These are phyloP conservation scores for Rhynchospora pubera DNA, from an alignment of 176 grass and related monocot genomes.

Conservation along the genomic window DNA sequence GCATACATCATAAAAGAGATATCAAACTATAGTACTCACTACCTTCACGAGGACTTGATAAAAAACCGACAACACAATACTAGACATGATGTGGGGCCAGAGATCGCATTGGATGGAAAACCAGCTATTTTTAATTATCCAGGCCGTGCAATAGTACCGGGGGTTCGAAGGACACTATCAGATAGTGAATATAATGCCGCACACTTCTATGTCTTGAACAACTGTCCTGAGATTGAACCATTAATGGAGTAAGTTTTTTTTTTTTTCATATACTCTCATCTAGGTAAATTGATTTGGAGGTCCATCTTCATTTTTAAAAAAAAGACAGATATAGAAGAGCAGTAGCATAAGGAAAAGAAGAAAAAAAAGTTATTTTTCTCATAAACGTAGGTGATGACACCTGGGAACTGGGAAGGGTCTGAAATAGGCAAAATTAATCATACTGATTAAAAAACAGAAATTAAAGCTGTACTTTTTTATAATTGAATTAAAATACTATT, in stretches of 20 bases:
- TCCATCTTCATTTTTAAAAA: too few species aligned
- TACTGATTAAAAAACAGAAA: too few species aligned
- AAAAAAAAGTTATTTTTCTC: too few species aligned
- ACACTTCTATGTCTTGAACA: background rate
- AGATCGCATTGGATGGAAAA: background rate
- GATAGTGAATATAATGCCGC: background rate
- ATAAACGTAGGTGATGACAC: too few species aligned
- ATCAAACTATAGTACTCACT: background rate
- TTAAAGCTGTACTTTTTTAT: too few species aligned
- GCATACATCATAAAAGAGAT: background rate
- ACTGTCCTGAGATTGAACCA: background rate
- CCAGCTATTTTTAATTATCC: background rate
- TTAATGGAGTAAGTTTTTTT: background rate
- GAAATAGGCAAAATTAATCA: too few species aligned
- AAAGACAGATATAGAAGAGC: too few species aligned
- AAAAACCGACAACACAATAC: too few species aligned
- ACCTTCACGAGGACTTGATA: background rate
- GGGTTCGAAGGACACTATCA: background rate
- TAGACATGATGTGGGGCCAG: background rate
- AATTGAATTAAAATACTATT: too few species aligned
- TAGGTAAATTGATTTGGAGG: too few species aligned
- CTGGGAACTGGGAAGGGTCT: too few species aligned
- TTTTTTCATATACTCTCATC: background rate
- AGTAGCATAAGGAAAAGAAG: too few species aligned
- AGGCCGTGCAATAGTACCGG: background rate